Percentiles rank a stretch among this genome's conserved stretches.
Evolutionary conservation across 805 yeast genomes (phyloP).

Genomic region (Yarrowia alimentaria): DNA sequence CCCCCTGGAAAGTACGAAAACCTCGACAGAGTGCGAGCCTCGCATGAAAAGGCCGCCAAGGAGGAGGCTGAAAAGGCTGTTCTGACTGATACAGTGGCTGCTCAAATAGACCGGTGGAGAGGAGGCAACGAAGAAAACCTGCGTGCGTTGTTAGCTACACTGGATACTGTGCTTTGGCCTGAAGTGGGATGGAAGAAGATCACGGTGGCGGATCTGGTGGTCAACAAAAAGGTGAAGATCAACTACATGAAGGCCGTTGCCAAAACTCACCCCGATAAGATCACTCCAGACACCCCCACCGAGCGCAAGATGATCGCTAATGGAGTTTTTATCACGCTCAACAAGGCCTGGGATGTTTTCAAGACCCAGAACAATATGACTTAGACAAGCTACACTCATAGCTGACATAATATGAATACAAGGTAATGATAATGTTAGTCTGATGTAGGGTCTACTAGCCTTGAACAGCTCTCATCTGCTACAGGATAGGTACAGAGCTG

Average conservation of each 20-base stretch:
- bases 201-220: conserved; percentile 68
- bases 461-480: too few relatives aligned
- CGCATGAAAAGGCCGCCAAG: conserved; percentile 47
- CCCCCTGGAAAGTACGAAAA: conserved; percentile 46
- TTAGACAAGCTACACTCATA: not conserved
- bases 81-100: conserved; percentile 62
- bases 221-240: conserved; percentile 86
- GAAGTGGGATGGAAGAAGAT: conserved; percentile 65
- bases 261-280: conserved; percentile 81
- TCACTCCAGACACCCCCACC: conserved; percentile 54
- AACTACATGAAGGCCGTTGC: conserved; percentile 79
- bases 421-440: too few relatives aligned
- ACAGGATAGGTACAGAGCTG: too few relatives aligned
- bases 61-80: conserved; percentile 58
- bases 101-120: conserved; percentile 60
- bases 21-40: conserved; percentile 51
- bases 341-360: conserved; percentile 87
- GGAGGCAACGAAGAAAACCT: conserved; percentile 75
- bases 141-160: conserved; percentile 68
- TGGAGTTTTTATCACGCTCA: conserved; percentile 76
- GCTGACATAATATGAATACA: too few relatives aligned
- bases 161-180: conserved; percentile 68
- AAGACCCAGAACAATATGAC: conserved; percentile 54
- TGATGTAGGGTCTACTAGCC: too few relatives aligned
- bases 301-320: conserved; percentile 84